Evolutionary conservation across 257 asterid genomes (phyloP).

Genomic region (Lavandula angustifolia): DNA sequence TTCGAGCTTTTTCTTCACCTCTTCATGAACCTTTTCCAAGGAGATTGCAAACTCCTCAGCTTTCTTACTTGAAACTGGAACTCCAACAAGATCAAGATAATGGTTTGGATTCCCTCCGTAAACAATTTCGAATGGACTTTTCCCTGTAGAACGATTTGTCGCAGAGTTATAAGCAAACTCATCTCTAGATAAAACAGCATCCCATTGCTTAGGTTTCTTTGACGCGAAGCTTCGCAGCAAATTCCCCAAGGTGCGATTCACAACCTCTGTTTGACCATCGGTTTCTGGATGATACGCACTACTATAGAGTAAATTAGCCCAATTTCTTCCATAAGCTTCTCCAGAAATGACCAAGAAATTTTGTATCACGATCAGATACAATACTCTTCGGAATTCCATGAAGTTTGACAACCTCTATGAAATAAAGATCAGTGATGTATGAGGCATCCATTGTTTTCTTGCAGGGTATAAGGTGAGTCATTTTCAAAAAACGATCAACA

Average conservation of each 20-base stretch:
- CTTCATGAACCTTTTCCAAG: no score
- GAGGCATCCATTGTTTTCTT: background rate
- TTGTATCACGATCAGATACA: no score
- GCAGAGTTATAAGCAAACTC: background rate
- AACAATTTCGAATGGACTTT: no score
- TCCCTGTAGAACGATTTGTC: no score
- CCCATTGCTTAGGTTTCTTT: background rate
- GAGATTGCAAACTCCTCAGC: no score
- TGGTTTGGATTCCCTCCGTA: no score
- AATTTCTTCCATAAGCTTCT: background rate
- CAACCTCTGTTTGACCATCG: background rate
- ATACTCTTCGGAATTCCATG: no score
- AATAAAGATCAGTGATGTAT: background rate
- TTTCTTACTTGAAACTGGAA: no score
- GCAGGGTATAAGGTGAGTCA: background rate
- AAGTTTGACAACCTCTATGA: background rate
- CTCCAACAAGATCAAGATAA: no score
- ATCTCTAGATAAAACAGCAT: background rate
- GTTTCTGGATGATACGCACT: background rate
- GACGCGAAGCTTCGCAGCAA: no score
- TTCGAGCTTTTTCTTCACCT: no score
- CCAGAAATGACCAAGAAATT: background rate
- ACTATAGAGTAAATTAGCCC: background rate
- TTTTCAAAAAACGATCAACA: background rate
- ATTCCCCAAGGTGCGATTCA: no score